These are phyloP conservation scores for Mucor piriformis DNA, from an alignment of 371 early-diverging fungal species.

Conservation along the genomic window DNA sequence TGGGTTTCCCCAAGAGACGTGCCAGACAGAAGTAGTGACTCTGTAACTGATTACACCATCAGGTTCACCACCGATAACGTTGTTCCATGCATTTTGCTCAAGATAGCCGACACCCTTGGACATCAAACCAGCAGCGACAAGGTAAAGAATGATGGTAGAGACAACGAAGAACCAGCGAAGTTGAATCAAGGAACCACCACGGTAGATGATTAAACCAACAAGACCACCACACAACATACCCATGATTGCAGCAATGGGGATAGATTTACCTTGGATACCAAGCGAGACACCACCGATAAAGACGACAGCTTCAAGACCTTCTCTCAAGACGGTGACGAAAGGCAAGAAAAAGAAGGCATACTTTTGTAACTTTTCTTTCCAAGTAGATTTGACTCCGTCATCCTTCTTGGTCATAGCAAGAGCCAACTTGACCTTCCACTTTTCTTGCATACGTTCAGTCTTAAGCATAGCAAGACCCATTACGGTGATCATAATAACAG, in stretches of 20 bases:
- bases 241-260: constrained; percentile 76
- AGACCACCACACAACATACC: constrained; percentile 70
- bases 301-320: constrained; percentile 81
- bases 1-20: constrained; percentile 45
- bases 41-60: constrained; percentile 42
- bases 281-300: constrained; percentile 84
- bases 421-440: constrained; percentile 68
- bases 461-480: constrained; percentile 79
- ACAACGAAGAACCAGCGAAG: constrained; percentile 78
- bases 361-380: constrained; percentile 30
- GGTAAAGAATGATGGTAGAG: constrained; percentile 72
- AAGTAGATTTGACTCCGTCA: constrained; percentile 16
- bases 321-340: constrained; percentile 78
- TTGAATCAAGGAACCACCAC: constrained; percentile 65
- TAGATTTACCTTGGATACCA: constrained; percentile 62
- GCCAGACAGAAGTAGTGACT: constrained; percentile 43
- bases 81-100: constrained; percentile 61
- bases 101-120: constrained; percentile 59
- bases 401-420: constrained; percentile 47
- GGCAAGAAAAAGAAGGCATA: constrained; percentile 77
- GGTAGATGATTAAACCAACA: constrained; percentile 73
- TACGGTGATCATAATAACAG: constrained; percentile 65
- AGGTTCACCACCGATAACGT: constrained; percentile 57
- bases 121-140: constrained; percentile 81
- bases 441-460: constrained; percentile 71